Evolutionary conservation across 352 stramenopile genomes (phyloP).

Genomic region (Discostella stelligera): DNA sequence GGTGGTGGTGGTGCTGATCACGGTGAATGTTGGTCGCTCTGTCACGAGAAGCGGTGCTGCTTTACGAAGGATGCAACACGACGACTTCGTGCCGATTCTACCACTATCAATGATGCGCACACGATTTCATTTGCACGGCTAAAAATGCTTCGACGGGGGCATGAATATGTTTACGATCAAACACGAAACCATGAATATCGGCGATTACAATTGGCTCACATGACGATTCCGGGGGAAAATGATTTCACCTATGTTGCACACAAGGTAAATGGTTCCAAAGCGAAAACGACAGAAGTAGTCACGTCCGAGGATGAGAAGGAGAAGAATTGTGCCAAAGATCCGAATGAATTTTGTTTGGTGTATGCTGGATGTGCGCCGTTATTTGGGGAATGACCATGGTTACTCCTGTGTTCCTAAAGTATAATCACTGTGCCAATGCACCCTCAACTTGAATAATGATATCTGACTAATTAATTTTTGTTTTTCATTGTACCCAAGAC

Average conservation of each 20-base stretch:
- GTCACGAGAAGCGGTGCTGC: constrained; percentile 27
- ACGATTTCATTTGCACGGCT: neutral
- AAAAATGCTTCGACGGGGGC: neutral
- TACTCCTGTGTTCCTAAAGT: no score
- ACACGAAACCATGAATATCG: neutral
- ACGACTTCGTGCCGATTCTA: neutral
- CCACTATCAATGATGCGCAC: no score
- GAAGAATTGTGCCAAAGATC: neutral
- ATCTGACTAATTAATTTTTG: no score
- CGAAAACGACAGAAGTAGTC: neutral
- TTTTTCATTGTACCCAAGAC: no score
- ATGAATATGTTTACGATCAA: neutral
- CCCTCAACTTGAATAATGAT: no score
- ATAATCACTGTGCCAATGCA: no score
- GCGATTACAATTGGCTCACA: constrained; percentile 4
- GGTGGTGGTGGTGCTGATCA: neutral
- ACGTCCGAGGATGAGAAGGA: neutral
- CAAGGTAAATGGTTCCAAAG: neutral
- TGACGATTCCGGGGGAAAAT: constrained; percentile 7
- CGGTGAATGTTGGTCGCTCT: constrained; percentile 27
- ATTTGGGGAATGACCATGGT: constrained; percentile 6
- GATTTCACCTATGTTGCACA: constrained; percentile 10
- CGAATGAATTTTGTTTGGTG: constrained; percentile 10
- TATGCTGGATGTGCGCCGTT: constrained; percentile 34
- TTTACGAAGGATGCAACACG: constrained; percentile 6